Evolutionary conservation across 108 stramenopile species (phyloP), one percentile per base, ranked within the genome.

Genomic region (Conticribra guillardii): DNA sequence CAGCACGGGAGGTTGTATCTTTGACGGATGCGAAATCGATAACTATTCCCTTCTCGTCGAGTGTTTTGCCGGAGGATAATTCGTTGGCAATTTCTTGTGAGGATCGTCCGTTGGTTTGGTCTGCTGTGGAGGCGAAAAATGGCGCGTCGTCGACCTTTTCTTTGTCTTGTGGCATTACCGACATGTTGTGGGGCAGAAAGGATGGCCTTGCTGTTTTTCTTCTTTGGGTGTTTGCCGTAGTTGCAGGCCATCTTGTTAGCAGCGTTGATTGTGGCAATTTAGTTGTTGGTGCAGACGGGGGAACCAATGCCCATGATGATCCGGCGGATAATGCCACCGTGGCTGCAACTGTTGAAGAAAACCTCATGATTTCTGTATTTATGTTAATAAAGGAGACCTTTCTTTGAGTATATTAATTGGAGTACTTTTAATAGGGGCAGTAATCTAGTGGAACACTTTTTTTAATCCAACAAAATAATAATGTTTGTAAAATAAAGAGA

Each of bases 21-120:
- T 88, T 89, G 58, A 91, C 84, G 28, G 89, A 79, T 27, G 74
- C 84, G 64, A 94, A 94, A 50, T 94, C 93, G 59, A 94, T 89
- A 16, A 94, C 89, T 27, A 85, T 82, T 1, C 92, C 92, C 37
- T 41, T 41, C 26, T 86, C 89, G 54, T 91, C 89, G 7, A 94
- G 60, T 14, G 84, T 77, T 24, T 76, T 82, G 9, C 92, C 92
- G 8, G 73, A 63, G 3, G 85, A 75, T 57, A 91, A 17, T 62
- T 91, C 86, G 28, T 70, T 72, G 69, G 73, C 73, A 37, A 86
- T 86, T 69, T 90, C 84, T 48, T 81, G 74, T 17, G 78, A 62
- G 5, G 79, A 74, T 54, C 79, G 44, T 55, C 82, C 72, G 28
- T 55, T 55, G 11, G 51, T 45, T 68, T 17, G 56, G 54, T 50